Evolutionary conservation across 2,329 filamentous ascomycete genomes (phyloP), one percentile per base, ranked within the genome.

Genomic region (Aspergillus melleus): DNA sequence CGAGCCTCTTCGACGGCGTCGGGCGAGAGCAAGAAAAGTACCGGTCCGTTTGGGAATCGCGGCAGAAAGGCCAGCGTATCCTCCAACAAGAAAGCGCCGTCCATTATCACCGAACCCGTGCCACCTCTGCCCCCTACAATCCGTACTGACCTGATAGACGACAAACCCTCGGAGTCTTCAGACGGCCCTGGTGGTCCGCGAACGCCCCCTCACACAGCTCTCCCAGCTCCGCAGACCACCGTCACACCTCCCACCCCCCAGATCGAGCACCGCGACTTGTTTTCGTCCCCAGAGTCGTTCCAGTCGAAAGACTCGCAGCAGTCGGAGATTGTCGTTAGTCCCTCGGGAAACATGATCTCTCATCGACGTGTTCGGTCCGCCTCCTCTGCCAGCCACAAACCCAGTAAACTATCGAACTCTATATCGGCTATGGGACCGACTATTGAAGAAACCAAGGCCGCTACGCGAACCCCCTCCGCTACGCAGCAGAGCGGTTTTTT

Each of bases 341-440:
- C 85, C 42, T 84, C 87, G 66, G 87, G 86, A 69, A 89, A 85
- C 70, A 90, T 91, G 86, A 91, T 88, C 77, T 86, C 88, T 59
- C 90, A 93, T 82, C 86, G 81, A 79, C 81, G 86, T 42, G 82
- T 81, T 59, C 81, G 84, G 66, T 88, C 86, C 65, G 79, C 82
- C 58, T 85, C 84, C 56, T 73, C 77, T 46, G 76, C 75, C 19
- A 64, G 61, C 53, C 76, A 87, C 64, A 84, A 83, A 49, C 93
- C 92, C 32, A 97, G 92, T 83, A 97, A 96, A 77, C 83, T 97
- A 42, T 96, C 93, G 32, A 92, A 86, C 64, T 87, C 88, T 53
- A 88, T 88, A 64, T 83, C 85, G 57, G 86, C 85, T 16, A 89
- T 92, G 9, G 80, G 95, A 55, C 90, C 92, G 8, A 90, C 88